Evolutionary conservation across 2,329 filamentous ascomycete species (phyloP), one percentile per base, ranked within the genome.

Genomic region (Fusarium sp.): DNA sequence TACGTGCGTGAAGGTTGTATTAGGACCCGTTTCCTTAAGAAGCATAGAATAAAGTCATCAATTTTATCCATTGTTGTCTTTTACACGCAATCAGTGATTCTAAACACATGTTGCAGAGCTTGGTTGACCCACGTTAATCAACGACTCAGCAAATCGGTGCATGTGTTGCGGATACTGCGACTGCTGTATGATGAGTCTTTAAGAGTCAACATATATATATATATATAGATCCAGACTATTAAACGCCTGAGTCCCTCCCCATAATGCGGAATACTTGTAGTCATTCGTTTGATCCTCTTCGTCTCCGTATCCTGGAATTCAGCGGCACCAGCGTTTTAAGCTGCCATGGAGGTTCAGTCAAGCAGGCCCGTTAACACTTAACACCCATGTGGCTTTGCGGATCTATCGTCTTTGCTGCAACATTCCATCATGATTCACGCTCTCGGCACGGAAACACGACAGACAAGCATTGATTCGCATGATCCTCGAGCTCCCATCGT

Each of bases 11-110:
- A 49, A 57, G 46, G 61, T 68, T 66, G 65, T 57, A 55, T 59
- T 55, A 26, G 56, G 66, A 67, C 66, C 66, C 66, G 56, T 67
- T 70, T 67, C 66, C 62, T 54, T 63, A 67, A 69, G 70, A 69
- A 69, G 66, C 64, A 59, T 62, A 70, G 40, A 62, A 50, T 22
- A 35, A 67, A 37, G 19, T n/a, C 35, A 9, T 37, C 9, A 37
- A n/a, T n/a, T 44, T 44, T 49, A 51, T 50, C 46, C 44, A 60
- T 50, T 56, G 28, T 10, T 17, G 35, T 37, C 22, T 41, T 51
- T 62, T 66, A 54, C 56, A 54, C 56, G 51, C 51, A 62, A 49
- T 52, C 65, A 30, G n/a, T n/a, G 39, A 45, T 20, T 10, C 33
- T 13, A 52, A 52, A 44, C 28, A 53, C 33, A 47, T 56, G 39